phyloP scores from a whole-genome alignment of 2,329 filamentous ascomycete genomes.

The Penicillium sp. region DNA sequence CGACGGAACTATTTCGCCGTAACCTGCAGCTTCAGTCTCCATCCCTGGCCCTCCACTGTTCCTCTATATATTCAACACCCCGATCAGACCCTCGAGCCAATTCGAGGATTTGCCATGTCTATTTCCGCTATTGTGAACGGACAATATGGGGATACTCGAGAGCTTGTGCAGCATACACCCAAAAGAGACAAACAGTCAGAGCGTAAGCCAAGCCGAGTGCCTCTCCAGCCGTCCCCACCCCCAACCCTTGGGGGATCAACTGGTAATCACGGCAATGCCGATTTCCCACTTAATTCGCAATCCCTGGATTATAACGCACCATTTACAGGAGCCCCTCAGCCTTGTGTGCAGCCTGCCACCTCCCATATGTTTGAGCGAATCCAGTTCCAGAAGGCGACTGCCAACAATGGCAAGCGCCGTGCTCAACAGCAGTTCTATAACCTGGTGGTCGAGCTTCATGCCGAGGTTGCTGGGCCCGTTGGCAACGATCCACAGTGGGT shows the following conservation, averaged over 20 bases:
- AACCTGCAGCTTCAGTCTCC: constrained; percentile 69
- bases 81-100: constrained; percentile 49
- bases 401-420: constrained; percentile 86
- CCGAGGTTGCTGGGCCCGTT: constrained; percentile 53
- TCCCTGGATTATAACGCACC: constrained; percentile 34
- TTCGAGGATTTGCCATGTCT: constrained; percentile 73
- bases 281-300: constrained; percentile 24
- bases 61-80: constrained; percentile 55
- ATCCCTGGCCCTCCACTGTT: constrained; percentile 54
- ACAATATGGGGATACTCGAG: constrained; percentile 68
- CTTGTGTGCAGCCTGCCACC: constrained; percentile 37
- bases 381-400: constrained; percentile 89
- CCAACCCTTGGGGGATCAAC: constrained; percentile 38
- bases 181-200: constrained; percentile 86
- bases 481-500: constrained; percentile 55
- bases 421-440: constrained; percentile 92
- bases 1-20: constrained; percentile 88
- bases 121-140: constrained; percentile 80
- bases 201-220: constrained; percentile 64
- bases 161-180: constrained; percentile 84
- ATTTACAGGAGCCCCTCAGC: constrained; percentile 29
- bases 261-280: constrained; percentile 20
- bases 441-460: constrained; percentile 79
- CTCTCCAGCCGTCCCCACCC: constrained; percentile 63
- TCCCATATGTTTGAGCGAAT: constrained; percentile 78